These are phyloP conservation scores for Agaricus bisporus DNA, from an alignment of 768 basidiomycete species.

Conservation along the genomic window DNA sequence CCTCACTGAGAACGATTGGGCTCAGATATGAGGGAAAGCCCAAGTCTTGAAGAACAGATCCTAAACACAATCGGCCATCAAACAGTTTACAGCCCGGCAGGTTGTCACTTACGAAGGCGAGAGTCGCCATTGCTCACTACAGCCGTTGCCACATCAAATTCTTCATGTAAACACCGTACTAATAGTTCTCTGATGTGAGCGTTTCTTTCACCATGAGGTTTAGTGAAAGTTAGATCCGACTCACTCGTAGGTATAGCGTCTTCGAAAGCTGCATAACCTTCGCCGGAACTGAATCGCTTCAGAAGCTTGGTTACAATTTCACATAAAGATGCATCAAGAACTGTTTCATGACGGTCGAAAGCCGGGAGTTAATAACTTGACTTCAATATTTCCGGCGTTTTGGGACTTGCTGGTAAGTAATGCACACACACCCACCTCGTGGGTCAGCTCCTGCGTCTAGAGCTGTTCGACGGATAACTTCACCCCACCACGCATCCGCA, in stretches of 20 bases:
- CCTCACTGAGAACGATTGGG: constrained; percentile 65
- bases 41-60: constrained; percentile 54
- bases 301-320: constrained; percentile 58
- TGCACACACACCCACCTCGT: constrained; percentile 33
- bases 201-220: neutral
- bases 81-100: neutral
- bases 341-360: constrained; percentile 25
- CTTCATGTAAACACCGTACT: constrained; percentile 42
- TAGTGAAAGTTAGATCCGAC: neutral
- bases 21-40: constrained; percentile 41
- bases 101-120: constrained; percentile 51
- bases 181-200: neutral
- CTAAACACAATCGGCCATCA: constrained; percentile 19
- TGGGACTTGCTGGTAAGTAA: neutral
- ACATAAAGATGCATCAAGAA: constrained; percentile 45
- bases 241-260: constrained; percentile 28
- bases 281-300: constrained; percentile 58
- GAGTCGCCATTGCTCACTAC: constrained; percentile 70
- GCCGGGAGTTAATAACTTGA: neutral
- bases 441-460: constrained; percentile 67
- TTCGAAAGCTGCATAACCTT: constrained; percentile 50
- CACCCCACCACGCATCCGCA: constrained; percentile 65
- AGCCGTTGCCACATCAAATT: constrained; percentile 42
- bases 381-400: neutral
- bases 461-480: constrained; percentile 70